Conservation (phyloP, 345 rosid genomes). For the Linum usitatissimum region DNA sequence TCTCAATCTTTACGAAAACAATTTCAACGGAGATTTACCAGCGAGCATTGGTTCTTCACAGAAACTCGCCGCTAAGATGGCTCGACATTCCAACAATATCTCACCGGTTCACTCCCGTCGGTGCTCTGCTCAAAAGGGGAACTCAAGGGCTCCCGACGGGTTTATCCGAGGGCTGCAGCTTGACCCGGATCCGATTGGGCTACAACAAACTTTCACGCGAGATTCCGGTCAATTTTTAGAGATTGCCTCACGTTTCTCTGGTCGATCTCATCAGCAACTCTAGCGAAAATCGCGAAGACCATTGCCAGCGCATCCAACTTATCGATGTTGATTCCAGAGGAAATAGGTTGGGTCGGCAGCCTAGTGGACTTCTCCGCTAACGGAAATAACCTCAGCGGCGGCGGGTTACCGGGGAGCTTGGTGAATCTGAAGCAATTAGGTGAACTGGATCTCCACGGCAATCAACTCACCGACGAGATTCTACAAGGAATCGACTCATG, state of each 20-base stretch:
- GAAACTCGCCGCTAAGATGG: slow-evolving; percentile 68
- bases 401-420: slow-evolving; percentile 50
- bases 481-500: slow-evolving; percentile 44
- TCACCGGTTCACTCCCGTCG: slow-evolving; percentile 53
- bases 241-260: slow-evolving; percentile 67
- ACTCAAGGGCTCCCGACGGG: slow-evolving; percentile 52
- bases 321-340: slow-evolving; percentile 58
- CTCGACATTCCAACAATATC: slow-evolving; percentile 61
- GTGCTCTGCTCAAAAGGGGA: slow-evolving; percentile 51
- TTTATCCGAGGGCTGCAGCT: slow-evolving; percentile 46
- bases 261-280: slow-evolving; percentile 55
- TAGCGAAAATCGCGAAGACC: slow-evolving; percentile 46
- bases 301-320: slow-evolving; percentile 59
- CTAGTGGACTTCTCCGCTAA: slow-evolving; percentile 49
- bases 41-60: slow-evolving; percentile 38
- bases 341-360: slow-evolving; percentile 46
- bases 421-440: slow-evolving; percentile 48
- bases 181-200: slow-evolving; percentile 63
- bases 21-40: slow-evolving; percentile 54
- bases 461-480: slow-evolving; percentile 58
- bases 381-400: slow-evolving; percentile 52
- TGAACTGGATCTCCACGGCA: slow-evolving; percentile 63
- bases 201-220: slow-evolving; percentile 62
- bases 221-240: slow-evolving; percentile 73
- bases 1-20: slow-evolving; percentile 78